A percentile compares a stretch with the other conserved stretches of the same genome.
Conservation (phyloP, 306 rosid genomes). For the Mimosa bimucronata region DNA sequence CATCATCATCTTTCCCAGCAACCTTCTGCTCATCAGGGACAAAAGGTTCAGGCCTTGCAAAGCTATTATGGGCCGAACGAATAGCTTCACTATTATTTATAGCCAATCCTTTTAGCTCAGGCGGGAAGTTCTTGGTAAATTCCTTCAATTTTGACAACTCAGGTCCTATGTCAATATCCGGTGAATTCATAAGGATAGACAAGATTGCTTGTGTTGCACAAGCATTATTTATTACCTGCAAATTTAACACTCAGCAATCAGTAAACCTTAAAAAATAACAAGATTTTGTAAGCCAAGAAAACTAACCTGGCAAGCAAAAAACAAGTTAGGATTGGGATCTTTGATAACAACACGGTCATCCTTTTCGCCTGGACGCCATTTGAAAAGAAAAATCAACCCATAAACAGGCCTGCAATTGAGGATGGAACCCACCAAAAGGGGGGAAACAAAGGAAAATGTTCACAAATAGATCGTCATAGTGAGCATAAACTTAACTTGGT, state of each 20-base stretch:
- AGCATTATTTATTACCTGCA: slow-evolving; percentile 94
- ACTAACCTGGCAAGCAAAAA: slow-evolving; percentile 95
- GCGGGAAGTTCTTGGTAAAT: slow-evolving; percentile 89
- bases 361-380: slow-evolving; percentile 98
- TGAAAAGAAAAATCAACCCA: slow-evolving; percentile 97
- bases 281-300: slow-evolving; percentile 22
- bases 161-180: slow-evolving; percentile 84
- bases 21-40: slow-evolving; percentile 90
- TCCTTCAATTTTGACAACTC: slow-evolving; percentile 86
- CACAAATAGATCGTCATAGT: slow-evolving; percentile 22
- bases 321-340: slow-evolving; percentile 95
- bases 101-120: slow-evolving; percentile 96
- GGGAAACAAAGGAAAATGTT: slow-evolving; percentile 11
- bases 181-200: slow-evolving; percentile 93
- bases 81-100: slow-evolving; percentile 95
- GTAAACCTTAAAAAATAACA: slow-evolving; percentile 26
- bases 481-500: slow-evolving; percentile 32
- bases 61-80: slow-evolving; percentile 92
- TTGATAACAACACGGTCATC: slow-evolving; percentile 85
- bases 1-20: slow-evolving; percentile 87
- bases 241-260: slow-evolving; percentile 24
- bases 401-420: slow-evolving; percentile 80
- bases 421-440: background rate
- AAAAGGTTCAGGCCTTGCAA: slow-evolving; percentile 98
- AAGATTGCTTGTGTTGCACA: slow-evolving; percentile 99